Conservation (phyloP, 257 asterid species). For the Solanum dulcamara region DNA sequence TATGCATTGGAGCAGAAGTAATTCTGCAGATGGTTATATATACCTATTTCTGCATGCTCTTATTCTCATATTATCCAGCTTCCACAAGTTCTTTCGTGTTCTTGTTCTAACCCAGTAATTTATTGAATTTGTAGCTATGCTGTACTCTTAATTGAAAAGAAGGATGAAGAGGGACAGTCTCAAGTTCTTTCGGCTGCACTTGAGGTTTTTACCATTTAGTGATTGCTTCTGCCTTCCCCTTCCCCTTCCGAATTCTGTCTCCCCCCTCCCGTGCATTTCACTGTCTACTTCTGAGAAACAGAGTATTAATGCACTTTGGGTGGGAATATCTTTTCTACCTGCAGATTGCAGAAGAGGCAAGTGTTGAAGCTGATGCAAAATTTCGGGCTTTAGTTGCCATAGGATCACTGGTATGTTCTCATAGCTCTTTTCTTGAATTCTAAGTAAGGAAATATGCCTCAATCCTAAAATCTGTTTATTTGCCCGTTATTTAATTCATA, state of each 20-base stretch:
- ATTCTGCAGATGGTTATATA: neutral
- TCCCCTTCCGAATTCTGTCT: neutral
- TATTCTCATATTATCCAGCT: neutral
- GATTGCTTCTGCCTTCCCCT: neutral
- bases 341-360: slow-evolving; percentile 88
- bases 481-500: neutral
- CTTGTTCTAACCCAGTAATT: neutral
- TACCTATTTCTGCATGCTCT: neutral
- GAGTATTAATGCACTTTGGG: neutral
- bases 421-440: neutral
- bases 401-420: slow-evolving; percentile 73
- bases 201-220: slow-evolving; percentile 38
- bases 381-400: slow-evolving; percentile 91
- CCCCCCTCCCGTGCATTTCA: neutral
- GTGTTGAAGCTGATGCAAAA: slow-evolving; percentile 54
- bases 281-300: neutral
- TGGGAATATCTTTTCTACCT: neutral
- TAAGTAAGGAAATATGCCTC: neutral
- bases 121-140: slow-evolving; percentile 57
- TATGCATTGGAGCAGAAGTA: neutral
- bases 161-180: slow-evolving; percentile 88
- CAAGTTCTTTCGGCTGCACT: slow-evolving; percentile 98
- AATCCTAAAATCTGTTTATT: neutral
- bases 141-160: slow-evolving; percentile 80
- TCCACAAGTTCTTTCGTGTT: neutral